Percentiles rank a stretch among this genome's conserved stretches.
Conservation (phyloP, 768 basidiomycete genomes). For the Lentinula guzmanii region DNA sequence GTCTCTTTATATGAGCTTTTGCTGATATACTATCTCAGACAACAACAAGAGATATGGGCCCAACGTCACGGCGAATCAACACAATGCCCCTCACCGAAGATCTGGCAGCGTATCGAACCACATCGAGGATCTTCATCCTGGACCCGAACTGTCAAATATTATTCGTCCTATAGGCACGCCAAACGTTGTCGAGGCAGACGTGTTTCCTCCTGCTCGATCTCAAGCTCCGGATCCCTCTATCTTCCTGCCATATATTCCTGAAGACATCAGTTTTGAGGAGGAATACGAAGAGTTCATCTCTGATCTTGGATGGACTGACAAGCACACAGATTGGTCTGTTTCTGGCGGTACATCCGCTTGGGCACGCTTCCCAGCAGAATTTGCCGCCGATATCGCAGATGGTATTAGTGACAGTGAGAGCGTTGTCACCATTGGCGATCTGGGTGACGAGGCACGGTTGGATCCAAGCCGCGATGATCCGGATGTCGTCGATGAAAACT, state of each 20-base stretch:
- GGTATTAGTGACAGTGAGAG: constrained; percentile 94
- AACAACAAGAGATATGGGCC: constrained; percentile 87
- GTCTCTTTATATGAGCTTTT: neutral
- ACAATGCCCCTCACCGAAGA: constrained; percentile 59
- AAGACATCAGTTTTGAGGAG: constrained; percentile 92
- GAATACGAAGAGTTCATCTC: constrained; percentile 95
- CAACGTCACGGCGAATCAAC: constrained; percentile 43
- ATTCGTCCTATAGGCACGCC: constrained; percentile 73
- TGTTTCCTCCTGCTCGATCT: constrained; percentile 91
- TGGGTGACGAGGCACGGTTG: constrained; percentile 73
- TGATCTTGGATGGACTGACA: constrained; percentile 75
- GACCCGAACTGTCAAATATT: constrained; percentile 68
- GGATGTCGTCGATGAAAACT: constrained; percentile 68
- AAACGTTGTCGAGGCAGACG: constrained; percentile 77
- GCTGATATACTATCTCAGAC: constrained; percentile 39
- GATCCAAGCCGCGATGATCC: constrained; percentile 56
- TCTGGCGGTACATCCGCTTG: constrained; percentile 58
- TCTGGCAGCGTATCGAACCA: constrained; percentile 82
- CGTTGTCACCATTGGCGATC: constrained; percentile 82
- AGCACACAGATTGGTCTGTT: constrained; percentile 38
- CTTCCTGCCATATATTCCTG: constrained; percentile 87
- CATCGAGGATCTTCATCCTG: constrained; percentile 69
- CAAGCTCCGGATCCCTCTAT: constrained; percentile 79
- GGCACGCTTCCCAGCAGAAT: constrained; percentile 68
- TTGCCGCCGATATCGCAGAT: constrained; percentile 77